Evolutionary conservation across 2,329 filamentous ascomycete genomes (phyloP).

Genomic region (Neofusicoccum kwambonambiense): DNA sequence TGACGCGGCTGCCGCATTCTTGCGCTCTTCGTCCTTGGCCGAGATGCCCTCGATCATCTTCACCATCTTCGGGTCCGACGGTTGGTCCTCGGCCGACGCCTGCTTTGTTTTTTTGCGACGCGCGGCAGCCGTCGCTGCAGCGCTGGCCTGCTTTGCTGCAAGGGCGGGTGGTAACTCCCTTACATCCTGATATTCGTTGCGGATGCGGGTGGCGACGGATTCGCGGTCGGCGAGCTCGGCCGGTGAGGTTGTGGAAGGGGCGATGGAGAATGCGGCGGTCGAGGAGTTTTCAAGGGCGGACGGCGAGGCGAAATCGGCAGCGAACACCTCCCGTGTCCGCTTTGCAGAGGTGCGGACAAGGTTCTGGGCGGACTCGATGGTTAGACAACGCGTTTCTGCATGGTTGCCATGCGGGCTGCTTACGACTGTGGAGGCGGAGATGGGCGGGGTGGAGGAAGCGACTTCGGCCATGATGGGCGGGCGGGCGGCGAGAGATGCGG

Average conservation of each 20-base stretch:
- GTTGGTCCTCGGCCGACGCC: slow-evolving; percentile 44
- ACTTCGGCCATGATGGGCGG: slow-evolving; percentile 17
- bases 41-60: slow-evolving; percentile 67
- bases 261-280: slow-evolving; percentile 40
- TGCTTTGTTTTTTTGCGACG: slow-evolving; percentile 62
- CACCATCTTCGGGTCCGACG: slow-evolving; percentile 56
- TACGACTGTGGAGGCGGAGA: slow-evolving; percentile 10
- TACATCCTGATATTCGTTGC: slow-evolving; percentile 74
- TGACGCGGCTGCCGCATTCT: slow-evolving; percentile 44
- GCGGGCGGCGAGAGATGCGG: neutral
- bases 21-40: slow-evolving; percentile 43
- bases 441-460: neutral
- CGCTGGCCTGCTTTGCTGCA: slow-evolving; percentile 73
- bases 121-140: slow-evolving; percentile 55
- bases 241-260: slow-evolving; percentile 46
- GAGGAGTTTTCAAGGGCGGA: slow-evolving; percentile 42
- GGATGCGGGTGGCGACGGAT: slow-evolving; percentile 58
- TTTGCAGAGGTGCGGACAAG: slow-evolving; percentile 48
- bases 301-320: slow-evolving; percentile 50
- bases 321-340: slow-evolving; percentile 55
- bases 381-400: neutral
- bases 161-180: slow-evolving; percentile 74
- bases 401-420: neutral
- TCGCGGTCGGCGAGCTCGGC: slow-evolving; percentile 45
- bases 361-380: neutral